These are phyloP conservation scores for Dactylellina drechsleri DNA, from an alignment of 2,329 filamentous ascomycete species.

Conservation along the genomic window DNA sequence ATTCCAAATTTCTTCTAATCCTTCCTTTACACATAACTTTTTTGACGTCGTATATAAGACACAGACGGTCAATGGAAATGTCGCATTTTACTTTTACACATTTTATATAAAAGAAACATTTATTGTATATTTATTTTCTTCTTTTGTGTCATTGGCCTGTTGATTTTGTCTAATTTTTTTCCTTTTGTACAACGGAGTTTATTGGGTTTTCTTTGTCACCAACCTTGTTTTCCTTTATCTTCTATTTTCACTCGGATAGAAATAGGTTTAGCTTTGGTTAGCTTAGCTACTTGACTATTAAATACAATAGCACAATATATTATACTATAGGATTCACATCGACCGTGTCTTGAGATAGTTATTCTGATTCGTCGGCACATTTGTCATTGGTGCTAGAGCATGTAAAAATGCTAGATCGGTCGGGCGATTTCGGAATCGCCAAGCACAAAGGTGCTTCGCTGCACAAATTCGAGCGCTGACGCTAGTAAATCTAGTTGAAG, in stretches of 20 bases:
- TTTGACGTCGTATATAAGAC: background rate
- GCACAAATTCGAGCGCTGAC: too few species aligned
- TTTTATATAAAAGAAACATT: too few species aligned
- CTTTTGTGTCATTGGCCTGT: slow-evolving; percentile 8
- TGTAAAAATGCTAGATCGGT: too few species aligned
- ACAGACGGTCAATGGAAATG: background rate
- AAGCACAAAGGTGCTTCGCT: too few species aligned
- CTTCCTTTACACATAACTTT: background rate
- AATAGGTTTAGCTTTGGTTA: background rate
- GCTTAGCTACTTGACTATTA: background rate
- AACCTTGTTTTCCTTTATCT: background rate
- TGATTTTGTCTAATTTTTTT: slow-evolving; percentile 7
- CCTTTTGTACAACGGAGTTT: slow-evolving; percentile 2
- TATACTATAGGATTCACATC: too few species aligned
- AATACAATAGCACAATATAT: too few species aligned
- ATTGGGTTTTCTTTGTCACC: background rate
- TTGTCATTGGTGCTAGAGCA: too few species aligned
- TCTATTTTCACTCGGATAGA: background rate
- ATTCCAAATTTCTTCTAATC: slow-evolving; percentile 10
- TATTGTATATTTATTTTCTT: slow-evolving; percentile 12
- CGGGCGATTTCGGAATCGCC: too few species aligned
- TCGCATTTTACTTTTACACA: slow-evolving; percentile 5
- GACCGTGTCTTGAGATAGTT: too few species aligned
- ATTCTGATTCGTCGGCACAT: too few species aligned
- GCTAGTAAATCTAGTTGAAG: too few species aligned